A percentile compares a stretch with the other conserved stretches of the same genome.
Conservation (phyloP, 805 yeast species). For the Myxozyma udenii region DNA sequence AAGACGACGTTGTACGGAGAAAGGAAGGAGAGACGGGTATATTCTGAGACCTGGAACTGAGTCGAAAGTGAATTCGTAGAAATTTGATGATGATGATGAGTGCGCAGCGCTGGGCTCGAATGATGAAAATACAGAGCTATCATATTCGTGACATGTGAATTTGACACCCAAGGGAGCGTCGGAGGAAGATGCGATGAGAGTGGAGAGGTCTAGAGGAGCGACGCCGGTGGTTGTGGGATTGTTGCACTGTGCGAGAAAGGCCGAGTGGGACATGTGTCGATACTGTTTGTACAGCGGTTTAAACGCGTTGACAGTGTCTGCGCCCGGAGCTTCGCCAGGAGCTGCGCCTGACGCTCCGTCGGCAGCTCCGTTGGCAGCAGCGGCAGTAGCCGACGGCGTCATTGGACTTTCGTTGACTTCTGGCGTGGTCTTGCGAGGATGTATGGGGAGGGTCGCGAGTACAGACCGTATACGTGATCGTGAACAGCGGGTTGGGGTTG, state of each 20-base stretch:
- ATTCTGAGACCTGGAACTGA: constrained; percentile 41
- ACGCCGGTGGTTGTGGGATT: background rate
- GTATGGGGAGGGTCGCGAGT: no score
- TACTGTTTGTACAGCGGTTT: constrained; percentile 24
- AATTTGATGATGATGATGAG: background rate
- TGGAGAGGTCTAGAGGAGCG: background rate
- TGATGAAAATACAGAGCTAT: background rate
- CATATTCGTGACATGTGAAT: no score
- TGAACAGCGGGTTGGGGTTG: no score
- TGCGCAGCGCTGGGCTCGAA: background rate
- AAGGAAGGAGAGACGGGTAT: constrained; percentile 31
- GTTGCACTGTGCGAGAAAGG: constrained; percentile 2
- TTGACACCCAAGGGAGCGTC: background rate
- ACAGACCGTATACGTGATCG: no score
- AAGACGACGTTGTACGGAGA: constrained; percentile 35
- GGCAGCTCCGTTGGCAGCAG: no score
- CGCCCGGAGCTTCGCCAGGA: no score
- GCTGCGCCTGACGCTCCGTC: no score
- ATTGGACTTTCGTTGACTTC: no score
- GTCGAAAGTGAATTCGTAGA: constrained; percentile 25
- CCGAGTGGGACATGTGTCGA: constrained; percentile 11
- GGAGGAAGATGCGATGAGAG: no score
- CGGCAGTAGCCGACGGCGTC: no score
- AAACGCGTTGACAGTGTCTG: constrained; percentile 10
- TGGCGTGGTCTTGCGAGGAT: no score